Evolutionary conservation across 208 protist genomes (phyloP).

Genomic region (Trypanosoma platydactyli): DNA sequence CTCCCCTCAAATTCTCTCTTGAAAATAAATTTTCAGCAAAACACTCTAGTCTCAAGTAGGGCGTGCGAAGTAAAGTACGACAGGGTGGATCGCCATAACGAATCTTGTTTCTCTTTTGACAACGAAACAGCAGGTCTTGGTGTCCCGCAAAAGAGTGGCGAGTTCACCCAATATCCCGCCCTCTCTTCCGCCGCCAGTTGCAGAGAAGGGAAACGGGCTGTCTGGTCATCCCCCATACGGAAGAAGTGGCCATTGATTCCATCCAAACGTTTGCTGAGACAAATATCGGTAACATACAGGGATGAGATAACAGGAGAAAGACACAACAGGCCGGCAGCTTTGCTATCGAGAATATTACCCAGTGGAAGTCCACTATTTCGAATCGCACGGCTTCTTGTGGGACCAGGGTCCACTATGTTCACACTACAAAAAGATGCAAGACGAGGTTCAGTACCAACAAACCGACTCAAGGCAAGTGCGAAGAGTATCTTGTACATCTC

Average conservation of each 20-base stretch:
- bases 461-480: constrained; percentile 53
- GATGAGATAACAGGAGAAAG: constrained; percentile 57
- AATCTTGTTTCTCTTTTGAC: constrained; percentile 38
- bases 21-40: constrained; percentile 7
- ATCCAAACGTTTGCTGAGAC: constrained; percentile 55
- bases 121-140: constrained; percentile 45
- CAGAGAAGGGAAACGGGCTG: constrained; percentile 32
- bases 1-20: too few relatives aligned
- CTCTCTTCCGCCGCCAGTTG: constrained; percentile 18
- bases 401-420: constrained; percentile 58
- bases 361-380: constrained; percentile 44
- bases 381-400: constrained; percentile 41
- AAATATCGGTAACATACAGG: constrained; percentile 61
- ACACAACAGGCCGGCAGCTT: constrained; percentile 38
- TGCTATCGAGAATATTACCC: constrained; percentile 39
- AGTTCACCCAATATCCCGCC: constrained; percentile 52
- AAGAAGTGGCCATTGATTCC: constrained; percentile 66
- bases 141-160: constrained; percentile 51
- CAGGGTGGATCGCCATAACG: constrained; percentile 49
- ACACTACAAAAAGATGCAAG: constrained; percentile 49
- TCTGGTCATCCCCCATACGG: constrained; percentile 76
- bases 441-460: constrained; percentile 36
- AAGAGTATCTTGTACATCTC: constrained; percentile 77
- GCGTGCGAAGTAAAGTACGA: constrained; percentile 39
- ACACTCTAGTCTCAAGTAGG: constrained; percentile 19